Evolutionary conservation across 1,139 yeast species (phyloP).

Genomic region (Diutina rugosa): DNA sequence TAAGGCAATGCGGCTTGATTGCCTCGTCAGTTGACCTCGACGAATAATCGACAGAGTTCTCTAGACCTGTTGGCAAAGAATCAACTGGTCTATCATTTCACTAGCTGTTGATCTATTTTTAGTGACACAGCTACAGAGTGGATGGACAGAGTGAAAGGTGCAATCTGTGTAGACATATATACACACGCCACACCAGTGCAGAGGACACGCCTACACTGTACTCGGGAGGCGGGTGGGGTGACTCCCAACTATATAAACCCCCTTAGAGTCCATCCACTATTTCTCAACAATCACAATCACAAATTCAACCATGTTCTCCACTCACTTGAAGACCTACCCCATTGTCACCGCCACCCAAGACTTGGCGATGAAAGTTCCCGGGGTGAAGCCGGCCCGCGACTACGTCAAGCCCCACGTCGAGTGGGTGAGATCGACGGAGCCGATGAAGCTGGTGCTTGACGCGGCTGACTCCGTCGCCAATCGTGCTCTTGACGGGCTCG

Average conservation of each 20-base stretch:
- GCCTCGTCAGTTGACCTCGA: no score
- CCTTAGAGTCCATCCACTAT: background rate
- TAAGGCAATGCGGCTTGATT: no score
- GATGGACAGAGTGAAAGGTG: no score
- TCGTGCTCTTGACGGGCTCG: background rate
- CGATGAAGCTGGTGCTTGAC: background rate
- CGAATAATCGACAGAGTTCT: no score
- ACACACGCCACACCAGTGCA: no score
- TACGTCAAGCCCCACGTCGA: background rate
- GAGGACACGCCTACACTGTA: no score
- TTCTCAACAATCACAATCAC: background rate
- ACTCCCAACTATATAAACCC: background rate
- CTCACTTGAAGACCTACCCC: slow-evolving; percentile 1
- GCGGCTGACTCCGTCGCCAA: background rate
- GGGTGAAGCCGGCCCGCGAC: background rate
- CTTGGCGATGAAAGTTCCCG: background rate
- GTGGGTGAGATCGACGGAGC: background rate
- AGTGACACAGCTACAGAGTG: no score
- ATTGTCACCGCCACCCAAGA: background rate
- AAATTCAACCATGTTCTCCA: background rate
- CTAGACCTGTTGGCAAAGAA: no score
- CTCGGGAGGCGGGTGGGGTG: no score
- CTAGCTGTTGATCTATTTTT: no score
- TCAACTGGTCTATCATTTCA: no score
- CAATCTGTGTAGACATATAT: no score